A percentile compares a stretch with the other conserved stretches of the same genome.
Conservation (phyloP, 2,329 filamentous ascomycete genomes). For the Tolypocladium ovalisporum region DNA sequence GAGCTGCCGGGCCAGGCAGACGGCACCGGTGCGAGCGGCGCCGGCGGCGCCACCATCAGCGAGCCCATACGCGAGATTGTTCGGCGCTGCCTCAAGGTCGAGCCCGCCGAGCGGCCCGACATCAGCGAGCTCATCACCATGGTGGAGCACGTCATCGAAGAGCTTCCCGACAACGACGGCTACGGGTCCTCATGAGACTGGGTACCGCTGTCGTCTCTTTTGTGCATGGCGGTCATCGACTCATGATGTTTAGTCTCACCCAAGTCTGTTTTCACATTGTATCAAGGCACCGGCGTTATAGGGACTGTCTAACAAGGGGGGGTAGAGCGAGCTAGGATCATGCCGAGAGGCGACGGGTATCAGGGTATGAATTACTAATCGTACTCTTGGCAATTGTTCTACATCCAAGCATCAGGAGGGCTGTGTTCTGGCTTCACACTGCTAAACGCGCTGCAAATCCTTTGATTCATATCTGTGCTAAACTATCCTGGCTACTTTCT, state of each 20-base stretch:
- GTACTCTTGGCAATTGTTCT: not conserved
- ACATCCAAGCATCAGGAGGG: not conserved
- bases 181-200: not conserved
- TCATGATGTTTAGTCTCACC: not conserved
- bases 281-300: not conserved
- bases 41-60: conserved; percentile 48
- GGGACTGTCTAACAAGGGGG: not conserved
- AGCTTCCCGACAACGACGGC: conserved; percentile 14
- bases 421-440: not conserved
- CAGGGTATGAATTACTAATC: not conserved
- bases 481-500: not conserved
- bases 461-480: not conserved
- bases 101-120: conserved; percentile 79
- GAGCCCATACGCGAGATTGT: conserved; percentile 82
- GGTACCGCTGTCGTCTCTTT: not conserved
- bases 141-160: conserved; percentile 61
- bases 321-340: not conserved
- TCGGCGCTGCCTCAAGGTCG: conserved; percentile 72
- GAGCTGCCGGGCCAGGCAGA: not conserved
- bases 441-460: not conserved
- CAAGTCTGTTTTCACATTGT: not conserved
- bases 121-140: conserved; percentile 72
- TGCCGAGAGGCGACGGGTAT: not conserved
- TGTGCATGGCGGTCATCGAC: not conserved
- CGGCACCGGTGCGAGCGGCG: conserved; percentile 8